phyloP scores from a whole-genome alignment of 306 rosid species.

The Acacia melanoxylon region DNA sequence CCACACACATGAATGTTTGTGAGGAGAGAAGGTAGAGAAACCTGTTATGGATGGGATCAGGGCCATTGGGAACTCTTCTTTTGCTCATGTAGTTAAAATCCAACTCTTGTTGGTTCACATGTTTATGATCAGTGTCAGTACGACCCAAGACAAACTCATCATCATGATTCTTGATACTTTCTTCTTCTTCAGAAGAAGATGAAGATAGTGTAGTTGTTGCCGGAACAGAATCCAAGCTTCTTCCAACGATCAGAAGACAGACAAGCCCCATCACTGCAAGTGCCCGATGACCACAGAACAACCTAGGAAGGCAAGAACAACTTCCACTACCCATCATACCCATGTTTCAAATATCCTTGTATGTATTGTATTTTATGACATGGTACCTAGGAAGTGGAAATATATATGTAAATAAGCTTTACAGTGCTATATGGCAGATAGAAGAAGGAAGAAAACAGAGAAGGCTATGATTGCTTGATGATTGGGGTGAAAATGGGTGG shows the following conservation, averaged over 20 bases:
- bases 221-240: constrained; percentile 36
- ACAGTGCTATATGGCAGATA: constrained; percentile 29
- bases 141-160: constrained; percentile 31
- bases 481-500: constrained; percentile 34
- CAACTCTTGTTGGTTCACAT: constrained; percentile 49
- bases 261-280: constrained; percentile 51
- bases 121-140: constrained; percentile 1
- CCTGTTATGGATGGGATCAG: constrained; percentile 99
- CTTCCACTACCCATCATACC: constrained; percentile 30
- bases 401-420: constrained; percentile 1
- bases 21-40: constrained; percentile 29
- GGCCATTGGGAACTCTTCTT: constrained; percentile 89
- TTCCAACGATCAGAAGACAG: constrained; percentile 54
- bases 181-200: neutral
- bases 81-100: constrained; percentile 78
- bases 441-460: constrained; percentile 22
- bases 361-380: constrained; percentile 26
- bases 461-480: constrained; percentile 44
- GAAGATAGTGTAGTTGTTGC: constrained; percentile 2
- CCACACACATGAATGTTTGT: neutral
- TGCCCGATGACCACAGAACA: constrained; percentile 40
- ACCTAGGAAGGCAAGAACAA: constrained; percentile 36
- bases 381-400: constrained; percentile 5
- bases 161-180: constrained; percentile 20
- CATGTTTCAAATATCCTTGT: constrained; percentile 35